Evolutionary conservation across 768 basidiomycete species (phyloP), one percentile per base, ranked within the genome.

Genomic region (Macrolepiota fuliginosa): DNA sequence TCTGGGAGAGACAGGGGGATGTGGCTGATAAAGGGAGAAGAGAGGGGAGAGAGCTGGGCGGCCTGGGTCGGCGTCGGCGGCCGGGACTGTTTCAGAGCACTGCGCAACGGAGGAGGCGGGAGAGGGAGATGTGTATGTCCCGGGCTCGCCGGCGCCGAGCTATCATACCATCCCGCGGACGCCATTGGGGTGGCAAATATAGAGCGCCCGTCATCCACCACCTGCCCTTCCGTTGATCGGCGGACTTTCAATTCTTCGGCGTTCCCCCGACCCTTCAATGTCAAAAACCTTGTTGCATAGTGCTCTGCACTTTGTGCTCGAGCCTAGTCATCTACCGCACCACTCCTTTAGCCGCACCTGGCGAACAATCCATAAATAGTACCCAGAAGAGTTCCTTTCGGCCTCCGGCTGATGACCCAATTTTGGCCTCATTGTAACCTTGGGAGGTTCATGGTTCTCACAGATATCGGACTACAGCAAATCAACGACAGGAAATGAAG

Each of bases 61-160:
- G 32, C n/a, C 7, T 50, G 45, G 1, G 62, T 68, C 39, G 67
- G 56, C 52, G 63, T 51, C 15, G 64, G 42, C 12, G 67, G 62
- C 47, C 62, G 52, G 12, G 57, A 57, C 3, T 59, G 61, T 42
- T 64, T 66, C 22, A 66, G 27, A 11, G 64, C 66, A 36, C 61
- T 59, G 25, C 66, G 63, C 56, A 64, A 56, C 42, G 65, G 65
- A 45, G 63, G n/a, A 15, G 63, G 61, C 35, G 65, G 65, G 32
- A 66, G 58, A 29, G 63, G 40, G 22, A 51, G 54, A 47, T 66
- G 65, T 5, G 63, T 64, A 51, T 64, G 65, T 4, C 25, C 59
- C 59, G 59, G 59, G 19, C 60, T 61, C 10, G 17, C 60, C 60
- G 60, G 60, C 60, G 60, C 60, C 53, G 60, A 55, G 35, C 22